These are phyloP conservation scores for Jaltomata sinuosa DNA, from an alignment of 257 asterid species.

Conservation along the genomic window DNA sequence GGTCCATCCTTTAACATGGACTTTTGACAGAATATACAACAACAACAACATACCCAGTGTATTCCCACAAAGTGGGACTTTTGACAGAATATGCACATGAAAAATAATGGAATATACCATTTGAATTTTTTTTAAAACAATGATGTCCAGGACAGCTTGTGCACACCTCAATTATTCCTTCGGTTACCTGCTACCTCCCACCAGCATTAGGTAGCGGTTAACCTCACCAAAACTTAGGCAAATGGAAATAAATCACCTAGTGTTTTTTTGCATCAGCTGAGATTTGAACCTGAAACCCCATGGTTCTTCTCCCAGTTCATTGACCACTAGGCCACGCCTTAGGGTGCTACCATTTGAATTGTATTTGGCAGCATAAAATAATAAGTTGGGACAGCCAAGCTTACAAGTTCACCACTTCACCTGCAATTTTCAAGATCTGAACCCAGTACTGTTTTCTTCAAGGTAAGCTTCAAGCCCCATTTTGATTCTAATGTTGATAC, in stretches of 20 bases:
- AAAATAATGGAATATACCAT: neutral
- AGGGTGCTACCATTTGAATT: neutral
- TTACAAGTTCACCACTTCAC: constrained; percentile 22
- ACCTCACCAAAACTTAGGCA: neutral
- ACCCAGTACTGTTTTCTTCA: constrained; percentile 64
- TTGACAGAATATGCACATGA: neutral
- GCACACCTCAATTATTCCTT: neutral
- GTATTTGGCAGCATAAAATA: neutral
- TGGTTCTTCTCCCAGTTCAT: neutral
- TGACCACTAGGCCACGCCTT: neutral
- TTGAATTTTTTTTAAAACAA: neutral
- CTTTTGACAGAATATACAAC: neutral
- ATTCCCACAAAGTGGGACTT: too few relatives aligned
- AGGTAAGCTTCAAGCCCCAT: constrained; percentile 68
- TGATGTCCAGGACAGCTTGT: neutral
- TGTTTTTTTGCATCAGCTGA: neutral
- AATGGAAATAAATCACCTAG: neutral
- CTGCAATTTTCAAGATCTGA: constrained; percentile 86
- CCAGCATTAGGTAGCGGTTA: neutral
- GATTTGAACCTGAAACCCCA: neutral
- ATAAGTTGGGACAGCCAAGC: neutral
- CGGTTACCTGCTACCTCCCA: neutral
- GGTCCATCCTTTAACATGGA: neutral
- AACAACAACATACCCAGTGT: too few relatives aligned
- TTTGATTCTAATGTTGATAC: constrained; percentile 79